Evolutionary conservation across 495 filamentous ascomycete genomes (phyloP), one percentile per base, ranked within the genome.

Genomic region (Terfezia boudieri): DNA sequence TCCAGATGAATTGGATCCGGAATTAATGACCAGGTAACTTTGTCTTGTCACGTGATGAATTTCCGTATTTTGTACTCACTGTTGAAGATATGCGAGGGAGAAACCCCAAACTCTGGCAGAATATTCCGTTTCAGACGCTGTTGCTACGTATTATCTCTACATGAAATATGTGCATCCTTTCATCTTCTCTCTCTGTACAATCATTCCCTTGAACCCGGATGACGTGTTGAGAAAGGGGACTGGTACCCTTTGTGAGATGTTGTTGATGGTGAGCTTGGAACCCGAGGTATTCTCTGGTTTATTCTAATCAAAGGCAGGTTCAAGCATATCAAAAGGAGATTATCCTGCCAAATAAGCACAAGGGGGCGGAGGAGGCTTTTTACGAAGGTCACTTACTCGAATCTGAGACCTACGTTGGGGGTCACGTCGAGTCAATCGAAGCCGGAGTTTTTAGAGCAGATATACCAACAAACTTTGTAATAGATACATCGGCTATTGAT

Each of bases 81-180:
- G 38, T 16, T 50, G 17, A 51, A 64, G 62, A 38, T 94, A 94
- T 68, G 90, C 90, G 12, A 80, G 74, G 56, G 92, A 99, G 69
- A 73, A 84, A 57, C 90, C 90, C 0, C 90, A 99, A 64, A 90
- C 83, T 0, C 69, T 99, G 48, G 87, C 90, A 1, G 90, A 99
- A 59, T 99, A 99, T 69, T 99, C 90, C 0, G 90, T 99, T 49
- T 99, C 90, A 59, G 90, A 99, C 76, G 90, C 90, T 35, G 90
- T 99, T 17, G 90, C 90, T 3, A 99, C 90, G 2, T 99, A 96
- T 66, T 99, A 99, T 64, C 74, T 99, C 48, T 99, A 99, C 71
- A 99, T 96, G 90, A 99, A 99, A 83, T 99, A 99, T 68, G 86
- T 99, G 20, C 90, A 99, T 64, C 90, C 90, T 1, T 99, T 99